These are phyloP conservation scores for Talaromyces funiculosus DNA, from an alignment of 2,329 filamentous ascomycete genomes.

Conservation along the genomic window DNA sequence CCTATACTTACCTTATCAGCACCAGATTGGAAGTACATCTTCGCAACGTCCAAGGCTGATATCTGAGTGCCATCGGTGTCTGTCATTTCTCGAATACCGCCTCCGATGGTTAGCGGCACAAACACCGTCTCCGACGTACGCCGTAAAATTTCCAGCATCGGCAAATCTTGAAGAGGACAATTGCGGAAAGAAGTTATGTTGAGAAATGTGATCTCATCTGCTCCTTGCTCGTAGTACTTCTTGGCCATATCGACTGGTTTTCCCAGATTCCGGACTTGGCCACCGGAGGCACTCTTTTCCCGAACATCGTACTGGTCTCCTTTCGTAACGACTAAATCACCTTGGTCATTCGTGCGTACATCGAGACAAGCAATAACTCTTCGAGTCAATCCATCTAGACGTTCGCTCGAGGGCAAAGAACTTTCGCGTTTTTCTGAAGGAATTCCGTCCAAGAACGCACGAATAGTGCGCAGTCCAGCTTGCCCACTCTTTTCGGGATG, in stretches of 20 bases:
- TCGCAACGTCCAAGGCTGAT: constrained; percentile 87
- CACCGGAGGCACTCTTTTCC: constrained; percentile 63
- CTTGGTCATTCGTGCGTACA: constrained; percentile 87
- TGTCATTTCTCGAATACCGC: constrained; percentile 86
- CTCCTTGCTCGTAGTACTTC: constrained; percentile 92
- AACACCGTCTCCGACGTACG: constrained; percentile 87
- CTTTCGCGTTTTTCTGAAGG: constrained; percentile 50
- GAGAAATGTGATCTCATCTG: constrained; percentile 93
- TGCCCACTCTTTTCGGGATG: constrained; percentile 96
- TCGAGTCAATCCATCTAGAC: constrained; percentile 70
- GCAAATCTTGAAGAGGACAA: constrained; percentile 82
- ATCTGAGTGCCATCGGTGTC: constrained; percentile 82
- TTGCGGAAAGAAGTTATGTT: constrained; percentile 99
- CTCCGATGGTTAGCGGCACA: constrained; percentile 90
- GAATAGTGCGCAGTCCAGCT: constrained; percentile 76
- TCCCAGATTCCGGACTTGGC: constrained; percentile 80
- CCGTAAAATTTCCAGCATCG: constrained; percentile 91
- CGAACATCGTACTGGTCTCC: constrained; percentile 98
- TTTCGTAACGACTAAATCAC: constrained; percentile 95
- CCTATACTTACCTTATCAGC: constrained; percentile 98
- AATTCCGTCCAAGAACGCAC: constrained; percentile 76
- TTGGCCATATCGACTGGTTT: constrained; percentile 94
- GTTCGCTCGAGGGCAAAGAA: constrained; percentile 18
- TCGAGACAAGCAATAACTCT: constrained; percentile 94
- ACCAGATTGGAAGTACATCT: constrained; percentile 94